Evolutionary conservation across 208 protist genomes (phyloP).

Genomic region (Trypanosoma rangeli): DNA sequence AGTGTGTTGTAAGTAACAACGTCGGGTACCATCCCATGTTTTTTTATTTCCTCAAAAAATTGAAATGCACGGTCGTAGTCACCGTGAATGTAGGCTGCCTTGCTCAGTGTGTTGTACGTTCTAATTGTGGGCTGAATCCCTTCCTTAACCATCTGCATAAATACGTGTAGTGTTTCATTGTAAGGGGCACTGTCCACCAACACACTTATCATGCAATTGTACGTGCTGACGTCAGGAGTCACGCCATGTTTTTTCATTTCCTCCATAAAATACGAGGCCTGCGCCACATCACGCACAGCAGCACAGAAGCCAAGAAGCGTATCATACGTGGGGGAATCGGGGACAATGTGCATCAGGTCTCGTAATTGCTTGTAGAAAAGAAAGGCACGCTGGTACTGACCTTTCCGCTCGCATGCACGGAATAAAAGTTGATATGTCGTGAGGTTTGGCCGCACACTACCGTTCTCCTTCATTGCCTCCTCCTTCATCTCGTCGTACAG

Average conservation of each 20-base stretch:
- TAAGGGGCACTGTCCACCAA: slow-evolving; percentile 82
- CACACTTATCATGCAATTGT: slow-evolving; percentile 92
- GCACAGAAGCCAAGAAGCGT: slow-evolving; percentile 90
- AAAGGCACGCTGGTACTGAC: slow-evolving; percentile 80
- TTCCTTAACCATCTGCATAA: slow-evolving; percentile 61
- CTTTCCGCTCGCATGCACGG: slow-evolving; percentile 84
- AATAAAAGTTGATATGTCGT: slow-evolving; percentile 86
- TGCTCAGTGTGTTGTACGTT: slow-evolving; percentile 90
- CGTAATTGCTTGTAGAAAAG: slow-evolving; percentile 86
- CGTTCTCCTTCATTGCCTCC: slow-evolving; percentile 58
- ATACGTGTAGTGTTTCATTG: slow-evolving; percentile 74
- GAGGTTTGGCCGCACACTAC: slow-evolving; percentile 60
- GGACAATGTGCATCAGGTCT: slow-evolving; percentile 64
- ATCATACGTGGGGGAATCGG: slow-evolving; percentile 86
- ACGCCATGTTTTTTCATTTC: slow-evolving; percentile 86
- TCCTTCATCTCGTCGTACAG: slow-evolving; percentile 88
- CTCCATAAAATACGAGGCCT: slow-evolving; percentile 87
- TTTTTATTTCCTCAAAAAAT: slow-evolving; percentile 92
- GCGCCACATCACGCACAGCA: slow-evolving; percentile 78
- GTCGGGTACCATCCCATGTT: slow-evolving; percentile 76
- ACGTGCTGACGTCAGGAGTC: slow-evolving; percentile 80
- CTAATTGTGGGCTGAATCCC: slow-evolving; percentile 63
- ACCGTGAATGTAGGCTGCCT: slow-evolving; percentile 59
- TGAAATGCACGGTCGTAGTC: slow-evolving; percentile 92
- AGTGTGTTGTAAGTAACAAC: slow-evolving; percentile 92